Percentiles rank a stretch among this genome's conserved stretches.
Conservation (phyloP, 371 early-diverging fungal species). For the Syncephalastrum contaminatum region DNA sequence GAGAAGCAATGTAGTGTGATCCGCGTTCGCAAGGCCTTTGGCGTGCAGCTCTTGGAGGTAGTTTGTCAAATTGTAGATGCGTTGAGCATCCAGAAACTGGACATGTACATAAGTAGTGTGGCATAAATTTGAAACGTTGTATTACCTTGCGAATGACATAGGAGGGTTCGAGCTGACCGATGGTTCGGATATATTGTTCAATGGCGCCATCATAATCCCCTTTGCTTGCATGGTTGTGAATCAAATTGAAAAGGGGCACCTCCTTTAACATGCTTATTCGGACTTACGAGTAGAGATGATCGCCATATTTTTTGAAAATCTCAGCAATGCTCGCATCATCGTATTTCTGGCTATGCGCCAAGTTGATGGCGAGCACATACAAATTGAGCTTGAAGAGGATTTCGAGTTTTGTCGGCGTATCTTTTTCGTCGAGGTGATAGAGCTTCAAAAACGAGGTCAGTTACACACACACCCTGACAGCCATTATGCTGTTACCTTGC, state of each 20-base stretch:
- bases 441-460: slow-evolving; percentile 41
- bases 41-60: slow-evolving; percentile 90
- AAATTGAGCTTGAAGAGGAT: slow-evolving; percentile 85
- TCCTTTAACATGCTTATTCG: neutral
- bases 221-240: slow-evolving; percentile 36
- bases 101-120: neutral
- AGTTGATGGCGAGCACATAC: slow-evolving; percentile 83
- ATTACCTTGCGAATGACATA: slow-evolving; percentile 92
- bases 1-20: slow-evolving; percentile 93
- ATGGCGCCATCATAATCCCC: slow-evolving; percentile 91
- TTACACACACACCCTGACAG: neutral
- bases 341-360: slow-evolving; percentile 75
- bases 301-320: slow-evolving; percentile 91
- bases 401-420: slow-evolving; percentile 83
- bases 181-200: slow-evolving; percentile 87
- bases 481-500: slow-evolving; percentile 51
- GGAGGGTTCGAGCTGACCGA: slow-evolving; percentile 92
- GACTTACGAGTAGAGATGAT: slow-evolving; percentile 72
- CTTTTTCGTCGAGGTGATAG: slow-evolving; percentile 84
- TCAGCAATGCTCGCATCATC: slow-evolving; percentile 78
- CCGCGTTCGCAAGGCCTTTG: slow-evolving; percentile 80
- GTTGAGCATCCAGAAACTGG: slow-evolving; percentile 89
- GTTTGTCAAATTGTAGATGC: slow-evolving; percentile 83
- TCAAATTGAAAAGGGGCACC: too few species aligned
- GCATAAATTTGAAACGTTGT: too few species aligned